Evolutionary conservation across 352 stramenopile genomes (phyloP), one percentile per base, ranked within the genome.

Genomic region (Phytophthora hybrid): DNA sequence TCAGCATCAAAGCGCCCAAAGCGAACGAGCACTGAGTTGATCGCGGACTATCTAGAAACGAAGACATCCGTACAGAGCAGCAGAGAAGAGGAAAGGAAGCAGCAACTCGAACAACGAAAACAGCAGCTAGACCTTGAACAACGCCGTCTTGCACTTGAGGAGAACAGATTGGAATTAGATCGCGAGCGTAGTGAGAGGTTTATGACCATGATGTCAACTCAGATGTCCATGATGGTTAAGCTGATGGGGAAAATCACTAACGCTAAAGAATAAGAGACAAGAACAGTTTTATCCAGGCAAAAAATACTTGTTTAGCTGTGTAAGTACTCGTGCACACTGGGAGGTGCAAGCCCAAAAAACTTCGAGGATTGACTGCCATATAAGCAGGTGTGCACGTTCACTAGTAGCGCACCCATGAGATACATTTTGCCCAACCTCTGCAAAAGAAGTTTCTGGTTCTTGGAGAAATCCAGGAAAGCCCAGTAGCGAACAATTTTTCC

Each of bases 191-290:
- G 32, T 7, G 9, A 66, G 5, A 31, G 29, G 1, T 46, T 58
- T 18, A 59, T 66, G 31, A 10, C 13, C 3, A 66, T 66, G 46
- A 52, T 53, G 60, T 59, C 53, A 9, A n/a, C 11, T 5, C 19
- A 66, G 32, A 53, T 59, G 47, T 7, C 5, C 4, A 51, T 66
- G 34, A 49, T 66, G 37, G 32, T 44, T 13, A 66, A 59, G 47
- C 13, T 66, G 14, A 34, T 49, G 51, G 60, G 59, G 31, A 59
- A n/a, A 57, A 52, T 58, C 13, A 44, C 18, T 55, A 58, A 58
- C 3, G 1, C 34, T 8, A 44, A 44, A 14, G 9, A 44, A 14
- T 44, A 44, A 44, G 1, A 14, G 9, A 14, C 11, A 44, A 5
- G 26, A 31, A 31, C 26, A 31, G 5, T 14, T 44, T 14, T 44